Evolutionary conservation across 805 yeast species (phyloP).

Genomic region (Nakazawaea laoshanensis): DNA sequence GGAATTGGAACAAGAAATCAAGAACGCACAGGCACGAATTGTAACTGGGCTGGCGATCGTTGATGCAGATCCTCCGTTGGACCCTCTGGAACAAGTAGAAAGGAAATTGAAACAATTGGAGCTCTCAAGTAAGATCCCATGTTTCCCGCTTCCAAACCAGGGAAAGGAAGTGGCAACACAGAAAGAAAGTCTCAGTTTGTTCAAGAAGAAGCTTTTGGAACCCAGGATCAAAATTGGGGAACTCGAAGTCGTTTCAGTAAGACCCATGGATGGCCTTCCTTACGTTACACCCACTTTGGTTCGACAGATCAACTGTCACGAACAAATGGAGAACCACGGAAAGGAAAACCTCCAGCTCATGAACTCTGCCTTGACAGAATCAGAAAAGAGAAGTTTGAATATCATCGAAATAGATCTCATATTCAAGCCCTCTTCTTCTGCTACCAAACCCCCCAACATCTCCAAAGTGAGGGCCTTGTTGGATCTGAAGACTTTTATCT

Average conservation of each 20-base stretch:
- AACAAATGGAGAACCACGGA: slow-evolving; percentile 2
- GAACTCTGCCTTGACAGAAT: slow-evolving; percentile 5
- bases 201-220: no score
- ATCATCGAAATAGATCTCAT: slow-evolving; percentile 6
- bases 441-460: slow-evolving; percentile 11
- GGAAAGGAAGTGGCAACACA: no score
- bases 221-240: not conserved
- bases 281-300: slow-evolving; percentile 10
- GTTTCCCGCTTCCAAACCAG: no score
- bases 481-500: slow-evolving; percentile 10
- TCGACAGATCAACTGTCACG: slow-evolving; percentile 5
- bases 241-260: no score
- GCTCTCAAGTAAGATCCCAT: no score
- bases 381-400: slow-evolving; percentile 10
- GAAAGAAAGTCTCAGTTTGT: no score
- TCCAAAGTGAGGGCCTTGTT: slow-evolving; percentile 6
- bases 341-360: slow-evolving; percentile 7
- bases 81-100: no score
- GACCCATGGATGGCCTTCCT: no score
- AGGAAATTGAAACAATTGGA: no score
- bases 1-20: slow-evolving; percentile 4
- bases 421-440: slow-evolving; percentile 3
- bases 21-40: slow-evolving; percentile 4
- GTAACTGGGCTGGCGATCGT: no score
- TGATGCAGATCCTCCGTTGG: no score